Percentiles rank a stretch among this genome's conserved stretches.
phyloP scores from a whole-genome alignment of 441 rosid species.

The Corymbia citriodora region DNA sequence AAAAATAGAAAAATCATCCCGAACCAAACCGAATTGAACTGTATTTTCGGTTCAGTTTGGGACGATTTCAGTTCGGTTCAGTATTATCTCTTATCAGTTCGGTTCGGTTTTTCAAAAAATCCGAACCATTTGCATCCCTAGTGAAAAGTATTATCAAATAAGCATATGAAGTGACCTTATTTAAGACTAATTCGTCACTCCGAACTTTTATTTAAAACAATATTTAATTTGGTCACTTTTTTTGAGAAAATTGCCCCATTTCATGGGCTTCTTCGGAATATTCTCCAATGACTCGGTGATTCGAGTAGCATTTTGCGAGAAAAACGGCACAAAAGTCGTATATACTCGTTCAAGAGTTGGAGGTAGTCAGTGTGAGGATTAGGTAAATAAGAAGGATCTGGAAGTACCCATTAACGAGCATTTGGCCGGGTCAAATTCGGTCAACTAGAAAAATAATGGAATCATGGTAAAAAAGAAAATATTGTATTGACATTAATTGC shows the following conservation, averaged over 20 bases:
- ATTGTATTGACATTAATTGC: background rate
- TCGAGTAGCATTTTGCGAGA: background rate
- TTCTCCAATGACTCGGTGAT: rapidly evolving
- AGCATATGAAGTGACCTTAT: too few relatives aligned
- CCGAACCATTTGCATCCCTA: too few relatives aligned
- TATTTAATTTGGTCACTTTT: background rate
- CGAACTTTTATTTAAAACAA: too few relatives aligned
- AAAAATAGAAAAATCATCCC: too few relatives aligned
- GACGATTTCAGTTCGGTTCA: too few relatives aligned
- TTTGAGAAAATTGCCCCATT: background rate
- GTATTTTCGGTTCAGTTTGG: too few relatives aligned
- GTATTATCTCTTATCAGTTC: too few relatives aligned
- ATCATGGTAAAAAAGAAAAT: background rate
- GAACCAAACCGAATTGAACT: too few relatives aligned
- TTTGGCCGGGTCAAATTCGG: background rate
- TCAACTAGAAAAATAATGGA: background rate
- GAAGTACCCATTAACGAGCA: background rate
- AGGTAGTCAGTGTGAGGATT: background rate
- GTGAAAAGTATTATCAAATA: background rate
- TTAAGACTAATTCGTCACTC: background rate
- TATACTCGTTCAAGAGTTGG: background rate
- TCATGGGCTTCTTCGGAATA: background rate
- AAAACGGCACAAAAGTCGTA: background rate
- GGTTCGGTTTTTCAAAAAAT: too few relatives aligned
- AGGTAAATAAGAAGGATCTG: background rate